phyloP scores from a whole-genome alignment of 208 protist species.

The Tritrichomonas musculus region DNA sequence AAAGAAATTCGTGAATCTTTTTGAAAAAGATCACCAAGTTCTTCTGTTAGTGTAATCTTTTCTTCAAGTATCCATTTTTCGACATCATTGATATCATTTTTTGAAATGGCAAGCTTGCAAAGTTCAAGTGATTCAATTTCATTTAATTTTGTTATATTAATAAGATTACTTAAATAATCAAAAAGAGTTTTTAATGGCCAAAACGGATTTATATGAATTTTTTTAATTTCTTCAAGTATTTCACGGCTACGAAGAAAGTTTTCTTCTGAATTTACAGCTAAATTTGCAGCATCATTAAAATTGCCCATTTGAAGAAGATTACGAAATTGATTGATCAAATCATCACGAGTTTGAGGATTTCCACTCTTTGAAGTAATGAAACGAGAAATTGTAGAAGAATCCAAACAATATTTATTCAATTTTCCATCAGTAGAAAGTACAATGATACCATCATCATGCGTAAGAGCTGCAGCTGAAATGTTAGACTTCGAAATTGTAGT shows the following conservation, averaged over 20 bases:
- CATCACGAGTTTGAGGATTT: neutral
- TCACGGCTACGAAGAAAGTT: conserved; percentile 80
- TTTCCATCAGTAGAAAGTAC: neutral
- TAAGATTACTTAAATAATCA: conserved; percentile 31
- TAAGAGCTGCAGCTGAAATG: neutral
- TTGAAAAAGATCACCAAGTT: conserved; percentile 93
- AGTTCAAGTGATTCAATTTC: conserved; percentile 92
- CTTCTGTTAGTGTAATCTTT: conserved; percentile 92
- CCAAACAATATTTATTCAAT: neutral
- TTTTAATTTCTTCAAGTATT: conserved; percentile 83
- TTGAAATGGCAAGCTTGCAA: conserved; percentile 76
- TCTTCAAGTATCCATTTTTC: conserved; percentile 94
- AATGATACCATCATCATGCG: neutral
- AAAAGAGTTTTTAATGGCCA: conserved; percentile 39
- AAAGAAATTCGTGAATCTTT: conserved; percentile 81
- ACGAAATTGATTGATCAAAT: conserved; percentile 73
- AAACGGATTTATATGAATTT: conserved; percentile 52
- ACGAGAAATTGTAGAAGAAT: neutral
- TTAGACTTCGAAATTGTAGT: neutral
- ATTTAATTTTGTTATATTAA: conserved; percentile 61
- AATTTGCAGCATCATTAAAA: conserved; percentile 80
- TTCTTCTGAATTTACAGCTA: conserved; percentile 79
- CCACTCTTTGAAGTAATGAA: neutral
- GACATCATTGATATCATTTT: conserved; percentile 63
- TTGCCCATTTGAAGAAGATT: conserved; percentile 72